Evolutionary conservation across 2,329 filamentous ascomycete species (phyloP).

Genomic region (Arthrobotrys pseudoclavata): DNA sequence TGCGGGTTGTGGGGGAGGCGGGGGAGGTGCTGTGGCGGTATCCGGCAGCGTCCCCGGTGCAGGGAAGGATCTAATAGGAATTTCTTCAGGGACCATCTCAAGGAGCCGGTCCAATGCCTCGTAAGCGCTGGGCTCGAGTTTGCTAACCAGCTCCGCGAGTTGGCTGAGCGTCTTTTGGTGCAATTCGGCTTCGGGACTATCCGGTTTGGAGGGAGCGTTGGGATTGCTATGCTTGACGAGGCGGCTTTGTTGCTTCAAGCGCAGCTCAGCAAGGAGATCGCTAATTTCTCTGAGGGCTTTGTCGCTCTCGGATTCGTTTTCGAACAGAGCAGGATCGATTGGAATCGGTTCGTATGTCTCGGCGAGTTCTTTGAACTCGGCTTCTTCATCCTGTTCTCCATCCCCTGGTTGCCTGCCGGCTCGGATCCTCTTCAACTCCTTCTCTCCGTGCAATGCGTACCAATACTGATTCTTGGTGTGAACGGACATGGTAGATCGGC

Average conservation of each 20-base stretch:
- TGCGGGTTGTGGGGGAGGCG: slow-evolving; percentile 30
- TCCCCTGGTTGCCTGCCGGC: not conserved
- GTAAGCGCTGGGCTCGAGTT: slow-evolving; percentile 34
- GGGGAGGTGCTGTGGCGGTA: slow-evolving; percentile 37
- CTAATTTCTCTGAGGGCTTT: slow-evolving; percentile 45
- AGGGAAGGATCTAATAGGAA: not conserved
- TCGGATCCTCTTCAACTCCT: slow-evolving; percentile 19
- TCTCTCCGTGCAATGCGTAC: slow-evolving; percentile 38
- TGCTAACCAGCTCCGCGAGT: slow-evolving; percentile 21
- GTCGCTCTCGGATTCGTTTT: slow-evolving; percentile 40
- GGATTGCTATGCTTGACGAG: slow-evolving; percentile 28
- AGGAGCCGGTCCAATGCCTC: slow-evolving; percentile 27
- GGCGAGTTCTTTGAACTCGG: slow-evolving; percentile 38
- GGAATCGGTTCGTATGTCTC: slow-evolving; percentile 47
- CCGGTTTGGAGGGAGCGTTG: slow-evolving; percentile 19
- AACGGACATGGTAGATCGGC: slow-evolving; percentile 1
- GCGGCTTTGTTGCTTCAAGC: slow-evolving; percentile 29
- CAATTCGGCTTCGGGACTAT: slow-evolving; percentile 22
- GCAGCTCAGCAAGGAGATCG: slow-evolving; percentile 22
- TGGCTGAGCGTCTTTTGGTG: slow-evolving; percentile 3
- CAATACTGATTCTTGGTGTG: slow-evolving; percentile 22
- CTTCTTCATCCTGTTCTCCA: slow-evolving; percentile 26
- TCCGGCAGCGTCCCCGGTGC: slow-evolving; percentile 38
- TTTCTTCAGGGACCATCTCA: not conserved
- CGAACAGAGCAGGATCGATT: slow-evolving; percentile 52